phyloP scores from a whole-genome alignment of 1,284 basidiomycete species.

The Puccinia sorghi region DNA sequence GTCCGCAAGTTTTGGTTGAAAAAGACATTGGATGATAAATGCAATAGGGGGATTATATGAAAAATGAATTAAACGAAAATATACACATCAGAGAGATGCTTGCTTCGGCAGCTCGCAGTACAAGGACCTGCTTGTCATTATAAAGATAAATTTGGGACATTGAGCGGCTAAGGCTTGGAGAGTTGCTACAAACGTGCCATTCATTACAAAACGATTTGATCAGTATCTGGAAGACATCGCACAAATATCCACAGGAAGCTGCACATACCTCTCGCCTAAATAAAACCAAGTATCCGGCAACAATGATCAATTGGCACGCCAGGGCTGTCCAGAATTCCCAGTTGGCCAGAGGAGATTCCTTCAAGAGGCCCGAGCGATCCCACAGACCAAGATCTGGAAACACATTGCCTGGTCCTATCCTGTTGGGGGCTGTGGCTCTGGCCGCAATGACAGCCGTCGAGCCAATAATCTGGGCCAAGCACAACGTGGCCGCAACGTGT shows the following conservation, averaged over 20 bases:
- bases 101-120: background rate
- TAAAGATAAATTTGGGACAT: background rate
- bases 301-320: constrained; percentile 74
- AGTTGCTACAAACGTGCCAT: constrained; percentile 6
- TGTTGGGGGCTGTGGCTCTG: constrained; percentile 78
- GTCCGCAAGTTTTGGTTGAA: background rate
- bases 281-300: constrained; percentile 90
- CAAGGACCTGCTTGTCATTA: background rate
- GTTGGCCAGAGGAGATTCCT: constrained; percentile 34
- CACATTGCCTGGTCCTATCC: constrained; percentile 77
- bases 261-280: constrained; percentile 70
- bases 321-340: constrained; percentile 86
- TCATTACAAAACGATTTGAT: background rate
- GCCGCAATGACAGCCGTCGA: constrained; percentile 77
- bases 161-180: constrained; percentile 4
- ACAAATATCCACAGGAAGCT: background rate
- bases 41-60: background rate
- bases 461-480: constrained; percentile 69
- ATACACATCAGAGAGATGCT: background rate
- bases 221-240: background rate
- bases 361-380: constrained; percentile 61
- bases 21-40: background rate
- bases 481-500: constrained; percentile 86
- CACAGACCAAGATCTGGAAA: constrained; percentile 89
- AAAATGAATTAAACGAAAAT: background rate